phyloP scores from a whole-genome alignment of 75 land plant species.

The Pseudotsuga menziesii region DNA sequence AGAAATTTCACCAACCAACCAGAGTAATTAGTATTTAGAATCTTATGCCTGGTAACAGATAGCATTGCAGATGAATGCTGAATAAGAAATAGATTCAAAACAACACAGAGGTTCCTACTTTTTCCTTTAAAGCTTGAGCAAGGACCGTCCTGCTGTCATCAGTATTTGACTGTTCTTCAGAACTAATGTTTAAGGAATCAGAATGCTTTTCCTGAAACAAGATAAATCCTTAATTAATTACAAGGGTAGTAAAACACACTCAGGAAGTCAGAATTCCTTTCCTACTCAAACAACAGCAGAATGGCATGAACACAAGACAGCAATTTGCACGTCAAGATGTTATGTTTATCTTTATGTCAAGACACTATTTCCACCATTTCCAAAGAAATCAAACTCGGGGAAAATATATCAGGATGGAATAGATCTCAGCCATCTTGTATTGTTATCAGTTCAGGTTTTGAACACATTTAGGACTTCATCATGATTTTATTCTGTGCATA shows the following conservation, averaged over 20 bases:
- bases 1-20: neutral
- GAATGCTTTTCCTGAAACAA: conserved; percentile 2
- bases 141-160: conserved; percentile 51
- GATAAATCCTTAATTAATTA: conserved; percentile 4
- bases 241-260: neutral
- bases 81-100: neutral
- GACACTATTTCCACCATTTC: too few relatives aligned
- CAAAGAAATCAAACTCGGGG: too few relatives aligned
- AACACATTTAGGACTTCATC: too few relatives aligned
- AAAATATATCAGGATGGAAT: too few relatives aligned
- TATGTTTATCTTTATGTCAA: neutral
- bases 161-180: conserved; percentile 7
- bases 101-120: conserved; percentile 35
- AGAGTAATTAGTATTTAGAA: neutral
- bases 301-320: neutral
- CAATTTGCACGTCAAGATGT: neutral
- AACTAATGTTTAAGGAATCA: neutral
- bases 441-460: conserved; percentile 12
- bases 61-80: too few relatives aligned
- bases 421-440: too few relatives aligned
- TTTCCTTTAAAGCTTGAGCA: conserved; percentile 86
- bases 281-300: neutral
- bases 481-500: too few relatives aligned
- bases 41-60: neutral
- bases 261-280: neutral